Base-by-base conservation (phyloP, 495 filamentous ascomycete species). In the Tuber indicum region DNA sequence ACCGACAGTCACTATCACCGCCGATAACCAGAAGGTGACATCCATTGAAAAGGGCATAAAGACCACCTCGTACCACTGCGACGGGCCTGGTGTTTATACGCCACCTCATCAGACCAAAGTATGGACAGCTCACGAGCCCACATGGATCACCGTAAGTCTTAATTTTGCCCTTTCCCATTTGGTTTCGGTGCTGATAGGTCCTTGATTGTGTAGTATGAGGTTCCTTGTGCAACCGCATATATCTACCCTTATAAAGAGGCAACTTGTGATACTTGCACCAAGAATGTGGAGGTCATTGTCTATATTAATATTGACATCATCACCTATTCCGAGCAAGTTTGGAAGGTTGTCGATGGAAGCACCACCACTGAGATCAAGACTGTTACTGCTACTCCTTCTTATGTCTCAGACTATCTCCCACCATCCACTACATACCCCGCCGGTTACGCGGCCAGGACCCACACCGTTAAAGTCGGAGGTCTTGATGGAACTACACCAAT, bases 381-480 rank as follows among this genome's bases (percentile, higher is more conserved):
- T 19, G 62, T 44, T 42, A 74, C 75, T 9, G 42, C 77, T 44
- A 39, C 75, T 36, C 62, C 77, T 0, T 58, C 12, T 23, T 66
- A 70, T 16, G 69, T 14, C n/a, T 26, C 76, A 8, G 17, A 70
- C 12, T 71, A 41, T 43, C 36, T 36, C 4, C 75, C 78, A 16
- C 26, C 26, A 8, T 66, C 58, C 26, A 66, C 58, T 5, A 36
- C 58, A 36, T 2, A 14, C 36, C 26, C 58, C 0, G 52, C 12
- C 16, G 14, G 1, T 36, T 2, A 66, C 17, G 26, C 58, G 26
- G 39, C 21, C 23, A 71, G 69, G 39, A 83, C 78, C 21, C 73
- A 82, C 58, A 75, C 32, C 23, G 83, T 84, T 16, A 79, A 75
- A 21, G 83, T 84, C 36, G 82, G 83, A 9, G 80, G 80, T 6